Base-by-base conservation (phyloP, 1,284 basidiomycete genomes). In the Leccinum ponderosum region DNA sequence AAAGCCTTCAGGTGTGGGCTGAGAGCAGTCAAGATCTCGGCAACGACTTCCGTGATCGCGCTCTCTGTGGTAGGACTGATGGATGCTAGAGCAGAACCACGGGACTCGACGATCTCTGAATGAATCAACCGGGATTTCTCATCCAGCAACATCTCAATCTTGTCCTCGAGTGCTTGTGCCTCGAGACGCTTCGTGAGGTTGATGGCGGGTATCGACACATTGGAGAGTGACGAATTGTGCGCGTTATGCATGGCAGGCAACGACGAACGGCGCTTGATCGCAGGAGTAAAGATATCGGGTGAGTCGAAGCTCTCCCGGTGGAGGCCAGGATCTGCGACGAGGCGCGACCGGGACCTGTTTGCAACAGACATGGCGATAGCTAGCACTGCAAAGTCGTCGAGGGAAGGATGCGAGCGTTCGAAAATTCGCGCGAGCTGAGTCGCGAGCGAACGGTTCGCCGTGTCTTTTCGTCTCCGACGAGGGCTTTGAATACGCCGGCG, bases 401-500 rank as follows among this genome's bases (percentile, higher is more conserved):
- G 82, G 2, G 90, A 92, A 6, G 87, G 87, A 31, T 80, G 82
- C 37, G 82, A 81, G 65, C 89, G 86, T 20, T 90, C 88, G 64
- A 83, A 80, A 63, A 81, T 74, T 86, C 84, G 57, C 84, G 82
- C 14, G 90, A 91, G 71, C 83, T 80, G 61, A 91, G 80, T 44
- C 90, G 80, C n/a, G 90, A 91, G 42, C 90, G 87, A 29, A 90
- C 89, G 54, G 80, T 78, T 48, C 84, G 79, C 57, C 89, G 82
- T 3, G 87, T 87, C 51, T 87, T 80, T 62, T 90, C 89, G 56
- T 91, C 84, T 55, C 76, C 79, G 27, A 83, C 85, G 57, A 91
- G 78, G 11, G 90, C 88, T 76, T 93, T 93, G 83, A 93, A 93
- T 60, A 93, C 70, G 3, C 90, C 90, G 47, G 91, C 91, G 22